Evolutionary conservation across 129 eudicot species (phyloP), one percentile per base, ranked within the genome.

Genomic region (Flaveria ramosissima): DNA sequence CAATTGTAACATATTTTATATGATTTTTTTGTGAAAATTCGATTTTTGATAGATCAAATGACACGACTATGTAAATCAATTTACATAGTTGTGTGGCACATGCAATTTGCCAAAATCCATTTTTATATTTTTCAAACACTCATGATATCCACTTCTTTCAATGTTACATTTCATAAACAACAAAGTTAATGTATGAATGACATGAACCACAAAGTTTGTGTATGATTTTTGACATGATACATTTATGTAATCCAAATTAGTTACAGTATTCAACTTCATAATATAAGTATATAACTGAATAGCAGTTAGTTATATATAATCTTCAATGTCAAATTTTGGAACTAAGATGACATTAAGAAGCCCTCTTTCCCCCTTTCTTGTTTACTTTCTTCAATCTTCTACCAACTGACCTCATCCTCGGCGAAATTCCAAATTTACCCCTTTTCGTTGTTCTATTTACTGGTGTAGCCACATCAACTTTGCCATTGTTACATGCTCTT

Each of bases 321-420:
- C 65, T 52, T 65, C 17, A 48, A 52, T 23, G 48, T 9, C 66
- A 45, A 72, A 16, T 51, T 64, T 42, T 79, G 78, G 68, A 55
- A 72, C 78, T 56, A 64, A 63, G 48, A 51, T 51, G 73, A 13
- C 74, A 79, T 48, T 72, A 15, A 72, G 83, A 79, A 21, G 60
- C 73, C 46, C 19, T 67, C 50, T 26, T 64, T 80, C 68, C 26
- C 51, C 78, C 7, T 64, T 73, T 65, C 62, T 65, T 65, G 69
- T 17, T 51, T 41, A 42, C 24, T 80, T 73, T 72, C 79, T 80
- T 80, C 60, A 26, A 9, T 61, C 42, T 61, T 64, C 74, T 64
- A 73, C 13, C 21, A 26, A 79, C 68, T 79, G 83, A 72, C 36
- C 79, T 80, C 15, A 63, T 26, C 68, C 19, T 79, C 9, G 15